Evolutionary conservation across 192 early-diverging fungal genomes (phyloP).

Genomic region (Dissophora globulifera): DNA sequence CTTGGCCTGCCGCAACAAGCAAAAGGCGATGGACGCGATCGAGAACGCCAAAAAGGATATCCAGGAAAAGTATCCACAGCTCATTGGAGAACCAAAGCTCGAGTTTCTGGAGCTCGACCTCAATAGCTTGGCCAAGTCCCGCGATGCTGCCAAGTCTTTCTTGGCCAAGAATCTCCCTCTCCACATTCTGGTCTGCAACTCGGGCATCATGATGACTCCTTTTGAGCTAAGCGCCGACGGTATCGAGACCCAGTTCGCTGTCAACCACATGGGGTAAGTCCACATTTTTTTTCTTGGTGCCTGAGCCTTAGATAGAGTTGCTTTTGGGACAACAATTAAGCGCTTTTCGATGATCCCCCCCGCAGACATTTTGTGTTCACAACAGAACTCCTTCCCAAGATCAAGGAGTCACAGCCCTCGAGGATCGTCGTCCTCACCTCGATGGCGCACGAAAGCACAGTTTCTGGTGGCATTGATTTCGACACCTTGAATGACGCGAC

Average conservation of each 20-base stretch:
- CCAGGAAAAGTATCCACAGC: no score
- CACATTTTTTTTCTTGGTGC: no score
- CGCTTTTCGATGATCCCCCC: no score
- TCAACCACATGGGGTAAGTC: constrained; percentile 63
- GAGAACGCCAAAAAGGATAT: constrained; percentile 16
- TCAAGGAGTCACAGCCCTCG: constrained; percentile 9
- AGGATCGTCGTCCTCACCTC: constrained; percentile 36
- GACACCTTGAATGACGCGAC: no score
- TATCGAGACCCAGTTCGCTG: constrained; percentile 58
- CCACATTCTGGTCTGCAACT: constrained; percentile 57
- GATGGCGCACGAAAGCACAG: constrained; percentile 23
- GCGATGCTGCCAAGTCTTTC: constrained; percentile 21
- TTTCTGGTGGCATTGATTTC: no score
- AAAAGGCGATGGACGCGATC: constrained; percentile 18
- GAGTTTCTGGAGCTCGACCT: constrained; percentile 57
- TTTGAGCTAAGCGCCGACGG: constrained; percentile 55
- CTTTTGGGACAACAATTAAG: no score
- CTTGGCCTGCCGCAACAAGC: constrained; percentile 14
- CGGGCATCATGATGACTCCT: constrained; percentile 48
- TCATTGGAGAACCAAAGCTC: constrained; percentile 21
- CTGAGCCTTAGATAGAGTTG: no score
- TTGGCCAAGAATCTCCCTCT: constrained; percentile 20
- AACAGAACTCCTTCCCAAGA: constrained; percentile 15
- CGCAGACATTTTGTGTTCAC: constrained; percentile 62
- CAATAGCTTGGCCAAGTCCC: constrained; percentile 31